Base-by-base conservation (phyloP, 2,329 filamentous ascomycete genomes). In the Colletotrichum sp. region DNA sequence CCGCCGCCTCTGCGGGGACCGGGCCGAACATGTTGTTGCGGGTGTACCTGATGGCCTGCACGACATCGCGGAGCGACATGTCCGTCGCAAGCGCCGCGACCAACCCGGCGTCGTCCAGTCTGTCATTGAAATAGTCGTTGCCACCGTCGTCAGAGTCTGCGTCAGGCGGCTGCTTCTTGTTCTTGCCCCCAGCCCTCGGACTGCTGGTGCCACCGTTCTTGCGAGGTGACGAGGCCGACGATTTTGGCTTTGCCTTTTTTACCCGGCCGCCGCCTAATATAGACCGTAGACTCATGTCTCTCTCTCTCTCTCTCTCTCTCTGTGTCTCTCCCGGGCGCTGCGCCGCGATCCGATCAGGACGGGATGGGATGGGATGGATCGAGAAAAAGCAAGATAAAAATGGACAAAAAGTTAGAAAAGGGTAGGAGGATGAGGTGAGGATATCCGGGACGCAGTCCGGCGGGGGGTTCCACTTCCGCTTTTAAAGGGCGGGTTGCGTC, bases 11-110 rank as follows among this genome's bases (percentile, higher is more conserved):
- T 24, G 89, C 87, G 4, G 93, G 93, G 13, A 95, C 86, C 2
- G 89, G 85, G 52, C 88, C 89, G 85, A 95, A 95, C 90, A 94
- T 94, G 79, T 85, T 87, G 24, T 81, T 84, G 49, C 89, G 90
- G 66, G 93, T 90, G 82, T 93, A 90, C 68, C 89, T 86, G 81
- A 95, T 91, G 26, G 92, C 92, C 81, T 94, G 93, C 0, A 91
- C 87, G 2, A 93, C 89, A 81, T 93, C 91, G 67, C 90, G 87
- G 7, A 94, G 88, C 32, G 86, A 88, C 16, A 92, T 84, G 78
- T 93, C 89, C 36, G 88, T 85, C 15, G 89, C 88, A 1, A 95
- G 85, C 5, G 89, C 86, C 36, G 87, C 85, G 18, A 91, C 86
- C 12, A 92, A 84, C 13, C 93, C 93, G 16, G 86, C 82, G 79